phyloP scores from a whole-genome alignment of 2,329 filamentous ascomycete species.

The Clarireedia sp. region DNA sequence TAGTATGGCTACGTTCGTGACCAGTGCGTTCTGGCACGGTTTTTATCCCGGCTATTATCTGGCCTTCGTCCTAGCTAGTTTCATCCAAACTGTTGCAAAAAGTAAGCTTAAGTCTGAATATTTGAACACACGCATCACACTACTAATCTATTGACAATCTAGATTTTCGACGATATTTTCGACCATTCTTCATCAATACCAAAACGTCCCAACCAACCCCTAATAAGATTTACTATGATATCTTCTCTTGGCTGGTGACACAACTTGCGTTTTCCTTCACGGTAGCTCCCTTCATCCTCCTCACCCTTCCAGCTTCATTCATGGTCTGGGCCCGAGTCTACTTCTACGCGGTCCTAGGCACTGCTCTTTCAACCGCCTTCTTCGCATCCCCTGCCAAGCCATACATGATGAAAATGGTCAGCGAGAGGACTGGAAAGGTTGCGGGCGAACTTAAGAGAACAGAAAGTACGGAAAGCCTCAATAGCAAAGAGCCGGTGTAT shows the following conservation, averaged over 20 bases:
- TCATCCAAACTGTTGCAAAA: slow-evolving; percentile 90
- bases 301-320: slow-evolving; percentile 63
- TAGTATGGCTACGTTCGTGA: slow-evolving; percentile 86
- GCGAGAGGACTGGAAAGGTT: slow-evolving; percentile 44
- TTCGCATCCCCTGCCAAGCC: slow-evolving; percentile 73
- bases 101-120: slow-evolving; percentile 48
- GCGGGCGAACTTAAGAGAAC: slow-evolving; percentile 36
- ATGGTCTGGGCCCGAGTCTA: slow-evolving; percentile 78
- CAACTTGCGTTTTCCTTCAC: slow-evolving; percentile 79
- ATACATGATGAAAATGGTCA: slow-evolving; percentile 47
- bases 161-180: slow-evolving; percentile 85
- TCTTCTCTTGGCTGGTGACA: slow-evolving; percentile 65
- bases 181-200: slow-evolving; percentile 85
- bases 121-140: not conserved
- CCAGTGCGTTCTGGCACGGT: slow-evolving; percentile 95
- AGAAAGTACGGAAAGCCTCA: slow-evolving; percentile 50
- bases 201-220: slow-evolving; percentile 60
- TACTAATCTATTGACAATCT: not conserved
- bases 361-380: slow-evolving; percentile 57
- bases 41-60: slow-evolving; percentile 97
- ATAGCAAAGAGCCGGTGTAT: slow-evolving; percentile 54
- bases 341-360: slow-evolving; percentile 73
- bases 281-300: slow-evolving; percentile 76
- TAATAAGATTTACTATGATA: slow-evolving; percentile 80
- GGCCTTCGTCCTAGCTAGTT: slow-evolving; percentile 78